Percentiles rank a stretch among this genome's conserved stretches.
phyloP scores from a whole-genome alignment of 306 rosid genomes.

The Coriaria nepalensis region DNA sequence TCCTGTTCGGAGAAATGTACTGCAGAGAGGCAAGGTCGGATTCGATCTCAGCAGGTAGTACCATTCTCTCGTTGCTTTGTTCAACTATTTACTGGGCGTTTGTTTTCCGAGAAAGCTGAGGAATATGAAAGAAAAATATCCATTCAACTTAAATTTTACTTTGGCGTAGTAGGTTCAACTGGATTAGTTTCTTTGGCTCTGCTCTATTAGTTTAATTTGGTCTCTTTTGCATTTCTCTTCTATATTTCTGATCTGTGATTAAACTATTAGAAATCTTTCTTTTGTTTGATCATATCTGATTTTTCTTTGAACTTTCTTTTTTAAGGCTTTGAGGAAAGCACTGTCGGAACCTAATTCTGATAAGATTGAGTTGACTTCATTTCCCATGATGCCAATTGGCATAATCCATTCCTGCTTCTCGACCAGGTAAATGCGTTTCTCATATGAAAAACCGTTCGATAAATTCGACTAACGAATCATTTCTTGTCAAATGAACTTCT shows the following conservation, averaged over 20 bases:
- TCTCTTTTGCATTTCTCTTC: no score
- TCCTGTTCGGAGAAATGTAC: constrained; percentile 34
- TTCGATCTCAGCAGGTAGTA: constrained; percentile 78
- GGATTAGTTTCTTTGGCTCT: neutral
- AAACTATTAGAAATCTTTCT: neutral
- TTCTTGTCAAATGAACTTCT: constrained; percentile 6
- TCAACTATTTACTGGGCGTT: no score
- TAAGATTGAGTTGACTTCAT: constrained; percentile 29
- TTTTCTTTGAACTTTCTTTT: constrained; percentile 6
- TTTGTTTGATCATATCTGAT: neutral
- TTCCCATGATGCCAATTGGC: constrained; percentile 87
- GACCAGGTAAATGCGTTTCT: constrained; percentile 33
- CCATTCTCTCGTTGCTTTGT: neutral
- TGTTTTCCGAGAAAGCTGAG: no score
- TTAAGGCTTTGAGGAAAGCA: constrained; percentile 59
- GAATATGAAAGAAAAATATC: no score
- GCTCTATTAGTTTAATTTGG: no score
- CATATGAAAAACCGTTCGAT: neutral
- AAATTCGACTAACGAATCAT: constrained; percentile 3
- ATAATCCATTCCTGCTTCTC: constrained; percentile 66
- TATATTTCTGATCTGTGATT: no score
- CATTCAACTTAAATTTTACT: neutral
- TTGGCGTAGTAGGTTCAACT: neutral
- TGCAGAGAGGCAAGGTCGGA: constrained; percentile 86
- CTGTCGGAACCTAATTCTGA: constrained; percentile 34